Evolutionary conservation across 495 filamentous ascomycete genomes (phyloP).

Genomic region (Neurospora tetraspora): DNA sequence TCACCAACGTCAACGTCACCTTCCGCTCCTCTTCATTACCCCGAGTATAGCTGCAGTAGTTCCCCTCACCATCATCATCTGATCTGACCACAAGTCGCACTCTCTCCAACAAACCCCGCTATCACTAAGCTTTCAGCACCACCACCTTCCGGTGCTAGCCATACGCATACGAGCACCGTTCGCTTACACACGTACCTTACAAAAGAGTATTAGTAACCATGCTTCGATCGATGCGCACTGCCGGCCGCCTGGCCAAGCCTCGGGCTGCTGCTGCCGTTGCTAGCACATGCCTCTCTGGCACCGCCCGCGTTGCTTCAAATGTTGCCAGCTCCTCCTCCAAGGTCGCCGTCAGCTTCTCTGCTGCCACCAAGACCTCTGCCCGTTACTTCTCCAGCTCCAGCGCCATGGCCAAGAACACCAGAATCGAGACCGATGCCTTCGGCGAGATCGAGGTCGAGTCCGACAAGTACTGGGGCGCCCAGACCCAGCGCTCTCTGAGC

Average conservation of each 20-base stretch:
- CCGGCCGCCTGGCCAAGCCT: conserved; percentile 29
- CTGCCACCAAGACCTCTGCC: neutral
- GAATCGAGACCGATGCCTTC: conserved; percentile 94
- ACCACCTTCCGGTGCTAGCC: neutral
- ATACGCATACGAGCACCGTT: neutral
- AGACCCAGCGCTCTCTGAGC: conserved; percentile 91
- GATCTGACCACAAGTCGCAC: neutral
- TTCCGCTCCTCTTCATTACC: neutral
- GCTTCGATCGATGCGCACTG: conserved; percentile 35
- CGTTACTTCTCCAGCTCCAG: conserved; percentile 34
- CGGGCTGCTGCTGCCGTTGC: conserved; percentile 26
- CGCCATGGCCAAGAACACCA: conserved; percentile 44
- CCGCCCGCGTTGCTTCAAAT: conserved; percentile 7
- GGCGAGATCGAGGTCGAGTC: conserved; percentile 85
- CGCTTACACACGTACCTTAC: neutral
- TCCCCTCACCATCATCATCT: neutral
- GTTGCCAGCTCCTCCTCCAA: conserved; percentile 10
- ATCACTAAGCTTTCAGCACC: neutral
- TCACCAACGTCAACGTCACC: neutral
- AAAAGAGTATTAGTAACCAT: conserved; percentile 16
- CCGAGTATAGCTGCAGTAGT: neutral
- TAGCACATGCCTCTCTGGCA: conserved; percentile 27
- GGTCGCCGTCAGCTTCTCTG: neutral
- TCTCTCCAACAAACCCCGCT: neutral
- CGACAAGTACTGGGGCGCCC: conserved; percentile 98